Conservation (phyloP, 306 rosid species). For the Styphnolobium japonicum region DNA sequence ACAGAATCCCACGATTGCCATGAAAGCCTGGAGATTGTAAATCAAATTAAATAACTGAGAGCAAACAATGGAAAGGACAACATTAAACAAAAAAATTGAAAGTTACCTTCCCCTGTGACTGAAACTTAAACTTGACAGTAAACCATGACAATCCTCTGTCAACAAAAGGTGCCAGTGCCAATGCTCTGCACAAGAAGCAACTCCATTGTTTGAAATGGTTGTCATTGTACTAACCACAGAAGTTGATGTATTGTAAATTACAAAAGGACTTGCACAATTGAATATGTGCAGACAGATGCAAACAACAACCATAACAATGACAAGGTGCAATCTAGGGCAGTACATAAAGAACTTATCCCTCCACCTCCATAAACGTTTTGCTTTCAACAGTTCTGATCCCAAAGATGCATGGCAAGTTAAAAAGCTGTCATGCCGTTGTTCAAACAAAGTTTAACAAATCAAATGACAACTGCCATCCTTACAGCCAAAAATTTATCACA, state of each 20-base stretch:
- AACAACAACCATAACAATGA: background rate
- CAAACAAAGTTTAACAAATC: background rate
- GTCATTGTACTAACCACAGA: background rate
- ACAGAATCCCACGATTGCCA: slow-evolving; percentile 64
- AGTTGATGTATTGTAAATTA: background rate
- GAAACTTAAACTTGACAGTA: slow-evolving; percentile 64
- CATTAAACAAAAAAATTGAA: background rate
- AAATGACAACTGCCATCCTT: background rate
- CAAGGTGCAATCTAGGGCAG: background rate
- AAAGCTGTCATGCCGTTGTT: background rate
- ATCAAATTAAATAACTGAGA: slow-evolving; percentile 3
- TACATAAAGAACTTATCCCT: background rate
- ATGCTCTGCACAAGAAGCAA: slow-evolving; percentile 61
- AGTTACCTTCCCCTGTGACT: slow-evolving; percentile 76
- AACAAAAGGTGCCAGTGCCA: slow-evolving; percentile 82
- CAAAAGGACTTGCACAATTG: background rate
- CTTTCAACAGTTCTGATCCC: background rate
- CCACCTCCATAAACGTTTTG: background rate
- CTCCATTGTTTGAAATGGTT: slow-evolving; percentile 12
- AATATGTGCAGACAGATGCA: background rate
- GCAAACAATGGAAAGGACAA: background rate
- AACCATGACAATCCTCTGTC: slow-evolving; percentile 82
- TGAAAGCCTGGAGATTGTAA: slow-evolving; percentile 59
- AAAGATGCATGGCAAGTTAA: background rate
- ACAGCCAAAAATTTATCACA: background rate